Evolutionary conservation across 768 basidiomycete genomes (phyloP).

Genomic region (Russula sp.): DNA sequence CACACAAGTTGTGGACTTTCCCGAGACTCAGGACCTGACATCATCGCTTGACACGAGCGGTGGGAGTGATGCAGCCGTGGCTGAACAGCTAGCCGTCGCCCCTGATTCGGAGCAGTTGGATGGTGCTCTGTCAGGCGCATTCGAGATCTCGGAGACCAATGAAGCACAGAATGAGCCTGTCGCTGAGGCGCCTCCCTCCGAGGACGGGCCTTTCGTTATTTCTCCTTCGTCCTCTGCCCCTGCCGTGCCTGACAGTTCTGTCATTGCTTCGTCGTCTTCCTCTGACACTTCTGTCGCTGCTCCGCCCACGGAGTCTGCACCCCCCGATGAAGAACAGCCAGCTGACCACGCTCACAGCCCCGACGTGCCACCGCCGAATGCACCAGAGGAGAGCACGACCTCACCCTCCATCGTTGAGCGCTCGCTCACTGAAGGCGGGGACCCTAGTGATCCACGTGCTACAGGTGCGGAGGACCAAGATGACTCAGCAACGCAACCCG

Average conservation of each 20-base stretch:
- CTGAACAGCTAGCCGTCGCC: background rate
- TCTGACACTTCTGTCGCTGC: conserved; percentile 20
- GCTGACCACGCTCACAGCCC: conserved; percentile 22
- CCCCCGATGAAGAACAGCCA: conserved; percentile 19
- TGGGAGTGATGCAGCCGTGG: conserved; percentile 7
- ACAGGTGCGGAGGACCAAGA: conserved; percentile 13
- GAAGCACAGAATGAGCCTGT: conserved; percentile 11
- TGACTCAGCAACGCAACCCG: conserved; percentile 18
- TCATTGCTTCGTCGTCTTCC: conserved; percentile 19
- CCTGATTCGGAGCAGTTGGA: conserved; percentile 19
- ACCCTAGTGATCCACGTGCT: conserved; percentile 2
- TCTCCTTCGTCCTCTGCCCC: conserved; percentile 21
- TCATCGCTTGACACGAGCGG: conserved; percentile 8
- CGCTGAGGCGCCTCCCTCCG: conserved; percentile 11
- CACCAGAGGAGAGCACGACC: conserved; percentile 17
- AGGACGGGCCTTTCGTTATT: conserved; percentile 15
- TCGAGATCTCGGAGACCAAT: conserved; percentile 2
- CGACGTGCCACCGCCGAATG: conserved; percentile 14
- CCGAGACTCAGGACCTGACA: conserved; percentile 10
- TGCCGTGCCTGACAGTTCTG: conserved; percentile 15
- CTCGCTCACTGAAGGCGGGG: conserved; percentile 15
- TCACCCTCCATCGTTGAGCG: conserved; percentile 7
- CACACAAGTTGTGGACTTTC: conserved; percentile 14
- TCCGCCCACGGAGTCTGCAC: conserved; percentile 19
- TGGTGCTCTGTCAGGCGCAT: conserved; percentile 8